phyloP scores from a whole-genome alignment of 805 yeast genomes.

The Hanseniaspora guilliermondii region DNA sequence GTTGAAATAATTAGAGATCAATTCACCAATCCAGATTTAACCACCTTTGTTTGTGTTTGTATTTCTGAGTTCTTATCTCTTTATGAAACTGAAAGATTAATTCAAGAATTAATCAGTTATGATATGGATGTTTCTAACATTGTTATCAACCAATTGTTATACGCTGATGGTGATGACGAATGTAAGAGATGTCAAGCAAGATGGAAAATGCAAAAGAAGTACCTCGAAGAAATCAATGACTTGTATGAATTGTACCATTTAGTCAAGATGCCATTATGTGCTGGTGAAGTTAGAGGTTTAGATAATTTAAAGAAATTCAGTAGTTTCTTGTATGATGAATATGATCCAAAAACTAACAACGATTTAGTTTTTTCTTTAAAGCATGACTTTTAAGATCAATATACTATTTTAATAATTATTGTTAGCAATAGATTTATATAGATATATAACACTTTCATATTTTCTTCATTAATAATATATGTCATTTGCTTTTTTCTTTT shows the following conservation, averaged over 20 bases:
- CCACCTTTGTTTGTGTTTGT: conserved; percentile 93
- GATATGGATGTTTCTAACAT: conserved; percentile 95
- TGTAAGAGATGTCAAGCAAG: conserved; percentile 89
- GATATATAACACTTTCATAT: too few relatives aligned
- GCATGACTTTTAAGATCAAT: conserved; percentile 25
- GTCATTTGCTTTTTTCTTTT: too few relatives aligned
- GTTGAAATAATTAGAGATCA: conserved; percentile 86
- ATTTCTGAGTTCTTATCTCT: conserved; percentile 91
- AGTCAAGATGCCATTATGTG: conserved; percentile 89
- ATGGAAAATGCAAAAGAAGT: conserved; percentile 91
- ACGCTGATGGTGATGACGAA: conserved; percentile 60
- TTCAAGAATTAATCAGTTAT: conserved; percentile 88
- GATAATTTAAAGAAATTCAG: conserved; percentile 76
- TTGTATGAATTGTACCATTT: conserved; percentile 93
- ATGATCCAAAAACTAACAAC: conserved; percentile 49
- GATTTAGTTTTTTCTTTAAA: conserved; percentile 16
- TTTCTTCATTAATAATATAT: background rate
- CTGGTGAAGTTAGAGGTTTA: conserved; percentile 88
- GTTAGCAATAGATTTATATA: background rate
- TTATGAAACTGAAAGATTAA: conserved; percentile 94
- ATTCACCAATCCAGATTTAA: conserved; percentile 88
- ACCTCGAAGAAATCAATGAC: conserved; percentile 88
- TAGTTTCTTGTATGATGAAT: conserved; percentile 63
- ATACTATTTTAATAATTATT: conserved; percentile 22
- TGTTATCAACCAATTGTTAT: conserved; percentile 84